Percentiles rank a stretch among this genome's conserved stretches.
Evolutionary conservation across 148 eudicot genomes (phyloP).

Genomic region (Silene conica): DNA sequence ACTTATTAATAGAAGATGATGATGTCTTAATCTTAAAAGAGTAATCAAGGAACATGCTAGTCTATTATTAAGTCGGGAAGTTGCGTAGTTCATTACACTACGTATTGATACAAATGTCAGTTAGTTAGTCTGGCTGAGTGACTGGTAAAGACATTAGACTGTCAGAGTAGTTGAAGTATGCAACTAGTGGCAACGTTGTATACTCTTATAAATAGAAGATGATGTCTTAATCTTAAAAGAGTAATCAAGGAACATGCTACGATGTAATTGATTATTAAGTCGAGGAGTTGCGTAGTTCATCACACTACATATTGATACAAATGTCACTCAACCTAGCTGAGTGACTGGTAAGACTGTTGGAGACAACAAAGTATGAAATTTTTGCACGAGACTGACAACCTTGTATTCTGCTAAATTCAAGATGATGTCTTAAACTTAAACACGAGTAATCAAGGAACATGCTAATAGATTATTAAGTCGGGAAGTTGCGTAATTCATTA

Average conservation of each 20-base stretch:
- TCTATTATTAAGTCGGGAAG: not conserved
- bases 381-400: too few species aligned
- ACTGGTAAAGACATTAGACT: too few species aligned
- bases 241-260: not conserved
- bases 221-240: constrained; percentile 7
- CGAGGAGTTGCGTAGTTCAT: not conserved
- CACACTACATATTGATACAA: not conserved
- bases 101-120: not conserved
- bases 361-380: not conserved
- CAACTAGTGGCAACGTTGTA: too few species aligned
- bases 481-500: not conserved
- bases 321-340: not conserved
- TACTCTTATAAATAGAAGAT: not conserved
- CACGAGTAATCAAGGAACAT: not conserved
- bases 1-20: not conserved
- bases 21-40: constrained; percentile 7
- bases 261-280: not conserved
- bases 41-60: not conserved
- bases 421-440: constrained; percentile 1
- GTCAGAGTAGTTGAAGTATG: not conserved
- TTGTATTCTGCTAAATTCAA: not conserved
- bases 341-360: too few species aligned
- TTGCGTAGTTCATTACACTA: not conserved
- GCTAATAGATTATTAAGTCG: not conserved
- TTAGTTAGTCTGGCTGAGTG: not conserved